Conservation (phyloP, 305 asterid genomes). For the Fraxinus baroniana region DNA sequence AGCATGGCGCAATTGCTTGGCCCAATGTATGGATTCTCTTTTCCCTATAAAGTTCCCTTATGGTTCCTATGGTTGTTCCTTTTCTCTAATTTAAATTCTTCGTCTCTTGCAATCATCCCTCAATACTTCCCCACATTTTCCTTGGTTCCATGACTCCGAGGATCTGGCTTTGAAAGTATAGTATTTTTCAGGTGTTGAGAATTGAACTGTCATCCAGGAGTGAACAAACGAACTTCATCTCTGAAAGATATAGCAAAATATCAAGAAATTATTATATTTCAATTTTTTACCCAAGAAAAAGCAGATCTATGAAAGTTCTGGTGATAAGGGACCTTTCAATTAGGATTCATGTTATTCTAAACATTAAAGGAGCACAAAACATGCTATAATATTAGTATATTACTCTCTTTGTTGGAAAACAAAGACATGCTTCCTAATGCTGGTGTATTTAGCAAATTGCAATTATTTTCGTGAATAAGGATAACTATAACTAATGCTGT, state of each 20-base stretch:
- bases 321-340: background rate
- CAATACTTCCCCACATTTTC: constrained; percentile 2
- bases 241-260: background rate
- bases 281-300: background rate
- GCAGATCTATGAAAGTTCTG: background rate
- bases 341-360: background rate
- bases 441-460: background rate
- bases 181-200: background rate
- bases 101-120: constrained; percentile 1
- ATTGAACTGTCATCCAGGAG: background rate
- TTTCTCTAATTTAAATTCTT: background rate
- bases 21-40: constrained; percentile 64
- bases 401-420: background rate
- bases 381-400: background rate
- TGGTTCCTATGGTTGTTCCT: constrained; percentile 5
- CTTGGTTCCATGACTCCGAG: background rate
- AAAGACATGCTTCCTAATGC: background rate
- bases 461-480: background rate
- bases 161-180: background rate
- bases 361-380: background rate
- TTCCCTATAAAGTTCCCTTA: constrained; percentile 17
- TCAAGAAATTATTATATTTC: background rate
- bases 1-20: constrained; percentile 70
- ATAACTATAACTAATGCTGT: background rate
- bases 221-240: background rate